These are phyloP conservation scores for Stentor coeruleus DNA, from an alignment of 73 alveolate genomes.

Conservation along the genomic window DNA sequence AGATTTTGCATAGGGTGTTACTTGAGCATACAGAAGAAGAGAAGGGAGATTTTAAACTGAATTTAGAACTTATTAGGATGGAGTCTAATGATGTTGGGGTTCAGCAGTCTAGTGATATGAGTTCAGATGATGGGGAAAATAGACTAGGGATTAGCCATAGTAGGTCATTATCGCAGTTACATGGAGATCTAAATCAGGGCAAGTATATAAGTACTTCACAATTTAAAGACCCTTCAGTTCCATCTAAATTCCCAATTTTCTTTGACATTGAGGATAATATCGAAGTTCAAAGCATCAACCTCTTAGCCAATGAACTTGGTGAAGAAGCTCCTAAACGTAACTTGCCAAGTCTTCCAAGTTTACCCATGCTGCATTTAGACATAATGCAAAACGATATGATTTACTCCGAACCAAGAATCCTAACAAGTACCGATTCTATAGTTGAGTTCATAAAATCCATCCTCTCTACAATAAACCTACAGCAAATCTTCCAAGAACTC, in stretches of 20 bases:
- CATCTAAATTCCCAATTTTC: background rate
- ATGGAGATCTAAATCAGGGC: background rate
- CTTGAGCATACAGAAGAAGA: background rate
- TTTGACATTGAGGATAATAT: background rate
- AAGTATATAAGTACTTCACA: background rate
- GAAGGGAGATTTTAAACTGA: background rate
- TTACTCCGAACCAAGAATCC: background rate
- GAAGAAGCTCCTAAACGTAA: background rate
- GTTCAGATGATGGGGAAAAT: background rate
- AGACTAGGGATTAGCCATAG: background rate
- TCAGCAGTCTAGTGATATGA: background rate
- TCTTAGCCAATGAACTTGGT: background rate
- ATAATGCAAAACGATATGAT: background rate
- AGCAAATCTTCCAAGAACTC: background rate
- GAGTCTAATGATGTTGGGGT: background rate
- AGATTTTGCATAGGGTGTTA: background rate
- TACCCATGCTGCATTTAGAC: slow-evolving; percentile 1
- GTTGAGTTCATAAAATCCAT: background rate
- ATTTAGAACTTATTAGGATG: background rate
- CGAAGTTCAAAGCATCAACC: background rate
- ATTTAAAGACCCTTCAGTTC: background rate
- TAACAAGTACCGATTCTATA: background rate
- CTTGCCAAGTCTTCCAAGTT: background rate
- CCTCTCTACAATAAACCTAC: no score
- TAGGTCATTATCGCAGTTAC: background rate